Base-by-base conservation (phyloP, 441 rosid species). In the Capsella rubella region DNA sequence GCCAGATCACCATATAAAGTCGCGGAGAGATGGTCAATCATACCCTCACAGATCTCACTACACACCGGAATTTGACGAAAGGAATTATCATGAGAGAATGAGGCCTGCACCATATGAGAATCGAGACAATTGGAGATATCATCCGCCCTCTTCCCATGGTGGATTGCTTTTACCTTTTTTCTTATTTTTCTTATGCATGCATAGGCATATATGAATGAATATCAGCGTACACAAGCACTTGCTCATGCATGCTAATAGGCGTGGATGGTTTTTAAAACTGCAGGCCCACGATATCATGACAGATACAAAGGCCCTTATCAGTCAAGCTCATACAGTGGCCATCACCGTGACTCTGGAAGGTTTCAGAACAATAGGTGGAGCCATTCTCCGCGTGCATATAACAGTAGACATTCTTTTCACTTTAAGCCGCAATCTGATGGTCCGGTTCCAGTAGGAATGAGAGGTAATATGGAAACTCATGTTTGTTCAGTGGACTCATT, bases 41-140 rank as follows among this genome's bases (percentile, higher is more conserved):
- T 83, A 83, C 76, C 59, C 84, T 28, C 82, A 83, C 65, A 84
- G 96, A 81, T 89, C 67, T 71, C 87, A 86, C 64, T 80, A 79
- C 46, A 58, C 80, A 34, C 90, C 83, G 29, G 82, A 82, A 57
- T 69, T 71, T 65, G 91, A 90, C 28, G 83, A 81, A 50, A 88
- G 91, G 43, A 84, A 80, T 65, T 84, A 70, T 71, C 87, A 84
- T 55, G 95, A 93, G 73, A 89, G 98, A 89, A 82, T 86, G 92
- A 84, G 89, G 79, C 87, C 73, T 27, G 80, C 79, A 29, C 89
- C 98, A 4, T 82, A 78, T 34, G 97, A 89, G 49, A 53, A 11
- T 57, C 79, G 86, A 70, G 98, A 91, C 27, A 78, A 76, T 78
- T 91, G 98, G 95, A 91, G 95, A 83, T 73, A 72, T 69, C 83